Percentiles rank a stretch among this genome's conserved stretches.
phyloP scores from a whole-genome alignment of 2,329 filamentous ascomycete genomes.

The Aureobasidium musti region DNA sequence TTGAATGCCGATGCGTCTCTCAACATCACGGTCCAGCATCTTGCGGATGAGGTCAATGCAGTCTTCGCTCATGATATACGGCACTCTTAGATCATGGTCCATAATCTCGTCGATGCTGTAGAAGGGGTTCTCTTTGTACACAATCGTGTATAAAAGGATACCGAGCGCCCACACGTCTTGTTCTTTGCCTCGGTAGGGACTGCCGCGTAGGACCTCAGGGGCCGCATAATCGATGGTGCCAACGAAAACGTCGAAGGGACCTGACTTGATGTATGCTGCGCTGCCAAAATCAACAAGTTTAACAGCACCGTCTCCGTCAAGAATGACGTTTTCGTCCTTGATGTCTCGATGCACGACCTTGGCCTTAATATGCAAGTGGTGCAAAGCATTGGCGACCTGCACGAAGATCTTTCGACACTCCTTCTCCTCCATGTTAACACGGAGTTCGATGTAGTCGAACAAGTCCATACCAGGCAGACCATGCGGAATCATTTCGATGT shows the following conservation, averaged over 20 bases:
- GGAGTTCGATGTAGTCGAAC: constrained; percentile 97
- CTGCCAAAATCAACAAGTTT: constrained; percentile 98
- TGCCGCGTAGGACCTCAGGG: constrained; percentile 92
- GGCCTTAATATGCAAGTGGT: constrained; percentile 88
- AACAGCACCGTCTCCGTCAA: constrained; percentile 93
- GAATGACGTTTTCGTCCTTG: constrained; percentile 96
- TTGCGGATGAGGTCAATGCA: constrained; percentile 87
- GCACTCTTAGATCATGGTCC: constrained; percentile 90
- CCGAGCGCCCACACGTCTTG: constrained; percentile 98
- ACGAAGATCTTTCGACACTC: constrained; percentile 95
- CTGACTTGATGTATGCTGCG: constrained; percentile 96
- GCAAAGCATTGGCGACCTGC: constrained; percentile 85
- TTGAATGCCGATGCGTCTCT: constrained; percentile 78
- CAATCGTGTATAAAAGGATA: constrained; percentile 95
- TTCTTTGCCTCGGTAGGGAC: constrained; percentile 90
- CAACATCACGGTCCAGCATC: constrained; percentile 91
- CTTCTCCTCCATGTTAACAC: constrained; percentile 91
- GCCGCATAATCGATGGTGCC: constrained; percentile 99
- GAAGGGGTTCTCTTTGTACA: constrained; percentile 99
- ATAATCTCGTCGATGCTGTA: constrained; percentile 99
- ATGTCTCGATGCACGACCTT: constrained; percentile 95
- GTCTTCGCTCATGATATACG: constrained; percentile 83
- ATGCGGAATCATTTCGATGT: constrained; percentile 97
- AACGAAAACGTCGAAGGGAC: constrained; percentile 98
- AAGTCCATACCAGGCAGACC: constrained; percentile 96